Evolutionary conservation across 2,329 filamentous ascomycete species (phyloP).

Genomic region (Davidsoniella australis): DNA sequence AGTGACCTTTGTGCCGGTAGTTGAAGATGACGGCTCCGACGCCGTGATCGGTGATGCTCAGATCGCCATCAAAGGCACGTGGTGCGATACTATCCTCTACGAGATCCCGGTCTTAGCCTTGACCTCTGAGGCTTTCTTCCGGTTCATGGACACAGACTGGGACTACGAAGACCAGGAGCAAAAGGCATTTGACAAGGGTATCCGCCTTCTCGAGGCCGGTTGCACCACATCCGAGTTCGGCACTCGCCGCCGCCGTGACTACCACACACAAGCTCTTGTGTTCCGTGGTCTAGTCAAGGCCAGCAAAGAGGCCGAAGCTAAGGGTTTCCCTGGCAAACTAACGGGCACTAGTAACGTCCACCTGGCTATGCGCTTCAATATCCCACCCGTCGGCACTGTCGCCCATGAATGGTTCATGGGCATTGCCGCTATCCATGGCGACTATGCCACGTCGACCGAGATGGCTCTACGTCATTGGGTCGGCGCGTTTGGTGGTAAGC

Average conservation of each 20-base stretch:
- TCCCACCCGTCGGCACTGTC: constrained; percentile 69
- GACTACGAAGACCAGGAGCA: constrained; percentile 73
- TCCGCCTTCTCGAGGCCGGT: constrained; percentile 58
- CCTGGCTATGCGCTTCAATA: constrained; percentile 80
- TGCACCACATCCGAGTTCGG: constrained; percentile 92
- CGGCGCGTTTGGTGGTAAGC: constrained; percentile 68
- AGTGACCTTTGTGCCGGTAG: constrained; percentile 44
- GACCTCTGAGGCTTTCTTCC: constrained; percentile 93
- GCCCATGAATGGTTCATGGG: constrained; percentile 99
- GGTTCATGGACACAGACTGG: constrained; percentile 90
- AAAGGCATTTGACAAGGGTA: constrained; percentile 66
- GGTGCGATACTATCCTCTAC: constrained; percentile 93
- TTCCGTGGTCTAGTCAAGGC: constrained; percentile 73
- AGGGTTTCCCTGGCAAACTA: constrained; percentile 53
- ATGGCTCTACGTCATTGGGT: constrained; percentile 77
- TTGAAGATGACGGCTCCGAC: constrained; percentile 41
- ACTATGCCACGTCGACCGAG: constrained; percentile 76
- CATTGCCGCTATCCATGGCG: constrained; percentile 72
- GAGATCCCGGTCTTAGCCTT: constrained; percentile 88
- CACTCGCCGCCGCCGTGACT: constrained; percentile 73
- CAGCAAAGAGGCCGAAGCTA: constrained; percentile 48
- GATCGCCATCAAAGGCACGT: constrained; percentile 63
- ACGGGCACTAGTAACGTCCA: constrained; percentile 93
- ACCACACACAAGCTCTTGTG: constrained; percentile 85
- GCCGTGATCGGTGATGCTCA: constrained; percentile 57